These are phyloP conservation scores for Shiraia sp. DNA, from an alignment of 2,329 filamentous ascomycete genomes.

Conservation along the genomic window DNA sequence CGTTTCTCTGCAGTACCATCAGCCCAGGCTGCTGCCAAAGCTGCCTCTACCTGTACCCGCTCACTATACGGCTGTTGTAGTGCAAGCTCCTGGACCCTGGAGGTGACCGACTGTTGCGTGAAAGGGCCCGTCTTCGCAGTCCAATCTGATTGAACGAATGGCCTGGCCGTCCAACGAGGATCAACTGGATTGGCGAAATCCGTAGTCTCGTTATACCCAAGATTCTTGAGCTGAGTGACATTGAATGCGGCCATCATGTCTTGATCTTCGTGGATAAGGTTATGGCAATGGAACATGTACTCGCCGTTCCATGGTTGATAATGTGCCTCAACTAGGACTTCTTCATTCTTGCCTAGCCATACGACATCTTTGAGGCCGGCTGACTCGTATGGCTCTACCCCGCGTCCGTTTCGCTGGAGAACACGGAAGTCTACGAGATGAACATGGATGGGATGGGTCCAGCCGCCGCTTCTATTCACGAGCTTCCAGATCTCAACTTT, in stretches of 20 bases:
- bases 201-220: slow-evolving; percentile 35
- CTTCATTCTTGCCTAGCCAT: slow-evolving; percentile 56
- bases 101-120: slow-evolving; percentile 12
- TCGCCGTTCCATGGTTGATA: slow-evolving; percentile 50
- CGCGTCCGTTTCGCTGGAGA: slow-evolving; percentile 48
- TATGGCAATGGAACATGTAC: slow-evolving; percentile 54
- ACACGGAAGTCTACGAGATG: slow-evolving; percentile 63
- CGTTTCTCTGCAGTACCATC: slow-evolving; percentile 10
- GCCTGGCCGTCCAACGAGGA: slow-evolving; percentile 19
- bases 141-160: slow-evolving; percentile 17
- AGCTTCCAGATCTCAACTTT: slow-evolving; percentile 43
- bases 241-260: slow-evolving; percentile 51
- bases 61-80: slow-evolving; percentile 29
- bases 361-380: slow-evolving; percentile 62
- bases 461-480: slow-evolving; percentile 55
- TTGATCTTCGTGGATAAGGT: slow-evolving; percentile 50
- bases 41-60: slow-evolving; percentile 20
- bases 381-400: slow-evolving; percentile 53
- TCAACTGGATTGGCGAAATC: slow-evolving; percentile 30
- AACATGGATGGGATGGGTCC: slow-evolving; percentile 60
- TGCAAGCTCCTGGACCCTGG: slow-evolving; percentile 16
- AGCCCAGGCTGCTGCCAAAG: slow-evolving; percentile 18
- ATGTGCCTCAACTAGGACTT: slow-evolving; percentile 30
- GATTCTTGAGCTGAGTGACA: slow-evolving; percentile 38
- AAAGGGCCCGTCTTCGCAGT: slow-evolving; percentile 17